These are phyloP conservation scores for Ettlia oleoabundans DNA, from an alignment of 139 green algal genomes.

Conservation along the genomic window DNA sequence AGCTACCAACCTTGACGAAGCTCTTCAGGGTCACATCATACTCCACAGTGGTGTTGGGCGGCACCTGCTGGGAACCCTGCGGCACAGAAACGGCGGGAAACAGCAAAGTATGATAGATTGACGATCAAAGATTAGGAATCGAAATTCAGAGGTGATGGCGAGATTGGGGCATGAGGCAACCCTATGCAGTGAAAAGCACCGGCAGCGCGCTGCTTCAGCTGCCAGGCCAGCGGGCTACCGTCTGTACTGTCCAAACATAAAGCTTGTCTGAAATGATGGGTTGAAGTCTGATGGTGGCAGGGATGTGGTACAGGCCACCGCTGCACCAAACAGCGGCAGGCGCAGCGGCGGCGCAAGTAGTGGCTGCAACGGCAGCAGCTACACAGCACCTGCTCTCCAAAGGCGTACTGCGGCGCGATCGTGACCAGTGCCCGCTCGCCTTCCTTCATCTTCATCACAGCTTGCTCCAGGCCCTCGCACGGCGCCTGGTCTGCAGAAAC, in stretches of 20 bases:
- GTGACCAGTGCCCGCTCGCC: conserved; percentile 81
- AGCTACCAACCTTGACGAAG: conserved; percentile 73
- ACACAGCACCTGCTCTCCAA: conserved; percentile 42
- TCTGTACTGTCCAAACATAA: too few species aligned
- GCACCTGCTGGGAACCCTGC: conserved; percentile 54
- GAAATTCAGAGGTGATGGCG: too few species aligned
- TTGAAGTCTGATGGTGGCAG: too few species aligned
- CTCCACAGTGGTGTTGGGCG: conserved; percentile 45
- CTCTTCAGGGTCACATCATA: conserved; percentile 76
- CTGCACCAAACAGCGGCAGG: neutral
- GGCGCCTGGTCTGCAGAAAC: conserved; percentile 58
- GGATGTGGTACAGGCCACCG: too few species aligned
- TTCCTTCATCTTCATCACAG: conserved; percentile 91
- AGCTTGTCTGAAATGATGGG: too few species aligned
- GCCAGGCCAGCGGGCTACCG: neutral
- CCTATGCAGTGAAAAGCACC: too few species aligned
- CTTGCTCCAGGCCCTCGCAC: conserved; percentile 82
- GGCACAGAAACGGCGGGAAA: neutral
- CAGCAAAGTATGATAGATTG: neutral
- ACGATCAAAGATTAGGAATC: too few species aligned
- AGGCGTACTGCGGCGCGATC: conserved; percentile 76
- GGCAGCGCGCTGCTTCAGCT: neutral
- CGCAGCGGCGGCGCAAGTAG: neutral
- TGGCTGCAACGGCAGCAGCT: neutral
- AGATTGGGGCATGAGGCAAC: too few species aligned